phyloP scores from a whole-genome alignment of 2,329 filamentous ascomycete genomes.

The Hyphodiscus sp. region DNA sequence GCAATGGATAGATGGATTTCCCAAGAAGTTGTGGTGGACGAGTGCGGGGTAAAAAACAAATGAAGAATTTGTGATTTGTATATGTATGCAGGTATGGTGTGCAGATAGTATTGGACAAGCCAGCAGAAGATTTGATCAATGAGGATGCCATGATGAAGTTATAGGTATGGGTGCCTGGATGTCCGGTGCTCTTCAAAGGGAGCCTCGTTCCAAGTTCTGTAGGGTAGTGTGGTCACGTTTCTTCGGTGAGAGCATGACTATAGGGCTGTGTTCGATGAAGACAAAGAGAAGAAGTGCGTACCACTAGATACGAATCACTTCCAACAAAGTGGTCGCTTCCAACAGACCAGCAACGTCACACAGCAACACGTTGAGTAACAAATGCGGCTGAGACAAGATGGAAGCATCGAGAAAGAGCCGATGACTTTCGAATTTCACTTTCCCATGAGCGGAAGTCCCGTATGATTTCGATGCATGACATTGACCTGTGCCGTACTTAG shows the following conservation, averaged over 20 bases:
- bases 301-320: not conserved
- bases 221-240: not conserved
- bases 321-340: not conserved
- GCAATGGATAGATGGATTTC: not conserved
- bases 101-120: constrained; percentile 12
- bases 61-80: constrained; percentile 2
- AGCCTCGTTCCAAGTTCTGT: constrained; percentile 14
- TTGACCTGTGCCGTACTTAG: not conserved
- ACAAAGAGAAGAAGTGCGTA: not conserved
- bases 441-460: not conserved
- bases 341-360: not conserved
- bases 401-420: not conserved
- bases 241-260: constrained; percentile 4
- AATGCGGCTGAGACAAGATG: not conserved
- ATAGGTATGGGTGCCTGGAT: constrained; percentile 15
- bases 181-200: not conserved
- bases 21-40: not conserved
- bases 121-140: constrained; percentile 15
- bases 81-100: constrained; percentile 12
- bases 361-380: not conserved
- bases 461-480: not conserved
- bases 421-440: not conserved
- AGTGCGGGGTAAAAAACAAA: not conserved
- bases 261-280: constrained; percentile 6
- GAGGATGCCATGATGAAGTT: constrained; percentile 3